Conservation (phyloP, 495 filamentous ascomycete species). For the Aspergillus baeticus region DNA sequence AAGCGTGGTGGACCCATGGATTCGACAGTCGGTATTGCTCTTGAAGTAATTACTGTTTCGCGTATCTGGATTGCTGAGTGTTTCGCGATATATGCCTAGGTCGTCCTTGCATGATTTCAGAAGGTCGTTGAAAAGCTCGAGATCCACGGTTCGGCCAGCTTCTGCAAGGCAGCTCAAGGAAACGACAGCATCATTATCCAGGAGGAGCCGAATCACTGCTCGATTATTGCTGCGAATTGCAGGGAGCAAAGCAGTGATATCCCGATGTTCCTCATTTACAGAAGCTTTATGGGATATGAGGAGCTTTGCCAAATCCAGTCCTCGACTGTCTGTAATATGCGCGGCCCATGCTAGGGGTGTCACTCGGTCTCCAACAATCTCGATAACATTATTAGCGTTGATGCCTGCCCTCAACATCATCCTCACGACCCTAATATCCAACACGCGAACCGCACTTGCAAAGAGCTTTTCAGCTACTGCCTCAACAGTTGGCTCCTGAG, state of each 20-base stretch:
- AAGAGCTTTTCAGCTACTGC: slow-evolving; percentile 15
- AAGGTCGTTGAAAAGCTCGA: not conserved
- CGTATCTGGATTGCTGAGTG: too few species aligned
- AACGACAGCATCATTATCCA: not conserved
- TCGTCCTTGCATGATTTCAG: not conserved
- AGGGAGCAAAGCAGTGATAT: not conserved
- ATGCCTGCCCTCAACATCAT: too few species aligned
- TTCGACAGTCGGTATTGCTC: not conserved
- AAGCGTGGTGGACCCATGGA: not conserved
- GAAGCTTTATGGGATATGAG: too few species aligned
- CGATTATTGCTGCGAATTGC: not conserved
- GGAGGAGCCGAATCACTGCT: not conserved
- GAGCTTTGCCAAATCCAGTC: too few species aligned
- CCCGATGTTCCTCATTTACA: not conserved
- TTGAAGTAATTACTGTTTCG: too few species aligned
- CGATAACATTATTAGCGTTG: too few species aligned
- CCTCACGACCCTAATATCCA: not conserved
- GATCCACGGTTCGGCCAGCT: not conserved
- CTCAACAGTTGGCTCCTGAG: slow-evolving; percentile 10
- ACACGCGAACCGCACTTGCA: slow-evolving; percentile 5
- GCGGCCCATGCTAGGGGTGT: too few species aligned
- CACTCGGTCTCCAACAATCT: too few species aligned
- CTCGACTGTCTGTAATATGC: too few species aligned
- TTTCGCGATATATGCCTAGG: not conserved
- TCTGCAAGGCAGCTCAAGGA: not conserved